Evolutionary conservation across 2,329 filamentous ascomycete species (phyloP).

Genomic region (Ascocoryne sarcoides): DNA sequence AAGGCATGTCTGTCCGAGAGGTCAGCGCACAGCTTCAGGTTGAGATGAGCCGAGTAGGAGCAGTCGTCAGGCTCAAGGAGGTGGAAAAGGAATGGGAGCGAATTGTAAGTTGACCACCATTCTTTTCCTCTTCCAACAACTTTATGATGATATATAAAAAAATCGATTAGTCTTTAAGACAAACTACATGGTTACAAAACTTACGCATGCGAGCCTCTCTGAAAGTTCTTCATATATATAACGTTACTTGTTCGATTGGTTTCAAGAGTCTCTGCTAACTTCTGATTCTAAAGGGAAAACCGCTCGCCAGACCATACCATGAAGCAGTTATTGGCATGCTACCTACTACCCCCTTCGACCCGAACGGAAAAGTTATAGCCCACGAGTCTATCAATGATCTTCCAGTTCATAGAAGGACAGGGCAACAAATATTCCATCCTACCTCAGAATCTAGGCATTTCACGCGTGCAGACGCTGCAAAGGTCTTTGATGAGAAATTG

Average conservation of each 20-base stretch:
- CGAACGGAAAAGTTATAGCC: slow-evolving; percentile 37
- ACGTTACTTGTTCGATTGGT: slow-evolving; percentile 4
- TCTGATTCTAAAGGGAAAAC: slow-evolving; percentile 53
- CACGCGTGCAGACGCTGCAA: slow-evolving; percentile 56
- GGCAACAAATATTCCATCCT: slow-evolving; percentile 57
- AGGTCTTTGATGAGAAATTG: slow-evolving; percentile 52
- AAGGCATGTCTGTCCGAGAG: slow-evolving; percentile 48
- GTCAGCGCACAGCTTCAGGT: slow-evolving; percentile 56
- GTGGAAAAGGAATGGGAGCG: slow-evolving; percentile 57
- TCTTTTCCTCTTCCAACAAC: slow-evolving; percentile 17
- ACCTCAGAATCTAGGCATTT: slow-evolving; percentile 55
- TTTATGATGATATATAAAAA: slow-evolving; percentile 62
- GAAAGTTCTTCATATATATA: slow-evolving; percentile 33
- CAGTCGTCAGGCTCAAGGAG: slow-evolving; percentile 60
- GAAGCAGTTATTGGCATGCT: slow-evolving; percentile 73
- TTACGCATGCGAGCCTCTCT: slow-evolving; percentile 69
- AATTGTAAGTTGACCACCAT: slow-evolving; percentile 44
- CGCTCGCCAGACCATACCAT: slow-evolving; percentile 66
- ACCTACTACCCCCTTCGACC: slow-evolving; percentile 43
- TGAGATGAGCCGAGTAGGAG: slow-evolving; percentile 61
- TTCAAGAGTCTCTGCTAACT: slow-evolving; percentile 13
- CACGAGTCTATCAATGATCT: slow-evolving; percentile 59
- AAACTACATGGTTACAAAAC: slow-evolving; percentile 75
- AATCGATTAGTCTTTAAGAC: slow-evolving; percentile 99
- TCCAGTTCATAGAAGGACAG: slow-evolving; percentile 51